phyloP scores from a whole-genome alignment of 495 filamentous ascomycete species.

The Terfezia claveryi region DNA sequence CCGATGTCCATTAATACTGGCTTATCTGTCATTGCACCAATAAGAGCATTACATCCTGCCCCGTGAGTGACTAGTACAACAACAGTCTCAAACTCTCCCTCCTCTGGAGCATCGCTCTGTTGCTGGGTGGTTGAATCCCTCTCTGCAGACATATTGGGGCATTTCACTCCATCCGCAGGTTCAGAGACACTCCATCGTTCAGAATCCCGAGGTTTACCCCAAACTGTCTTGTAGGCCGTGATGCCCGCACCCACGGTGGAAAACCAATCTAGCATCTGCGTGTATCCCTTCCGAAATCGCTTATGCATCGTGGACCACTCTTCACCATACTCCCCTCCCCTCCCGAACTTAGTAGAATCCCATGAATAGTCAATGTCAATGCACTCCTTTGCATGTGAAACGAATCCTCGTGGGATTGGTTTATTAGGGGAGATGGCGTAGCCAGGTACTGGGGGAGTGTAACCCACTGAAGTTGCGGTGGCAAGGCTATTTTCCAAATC shows the following conservation, averaged over 20 bases:
- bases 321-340: constrained; percentile 71
- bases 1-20: constrained; percentile 74
- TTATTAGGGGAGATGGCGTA: constrained; percentile 65
- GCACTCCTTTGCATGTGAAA: constrained; percentile 75
- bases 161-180: neutral
- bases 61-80: constrained; percentile 89
- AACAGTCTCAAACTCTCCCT: constrained; percentile 45
- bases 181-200: neutral
- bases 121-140: constrained; percentile 4
- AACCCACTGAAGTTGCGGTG: constrained; percentile 23
- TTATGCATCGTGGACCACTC: constrained; percentile 93
- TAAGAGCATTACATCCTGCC: constrained; percentile 91
- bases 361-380: constrained; percentile 75
- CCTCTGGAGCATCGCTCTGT: constrained; percentile 23
- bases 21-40: constrained; percentile 71
- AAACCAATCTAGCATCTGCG: constrained; percentile 66
- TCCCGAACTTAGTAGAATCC: constrained; percentile 86
- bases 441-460: constrained; percentile 52
- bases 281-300: constrained; percentile 56
- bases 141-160: neutral
- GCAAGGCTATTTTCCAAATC: constrained; percentile 1
- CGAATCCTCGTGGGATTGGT: constrained; percentile 68
- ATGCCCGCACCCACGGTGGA: constrained; percentile 27
- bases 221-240: constrained; percentile 17
- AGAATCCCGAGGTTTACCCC: neutral